Base-by-base conservation (phyloP, 1,284 basidiomycete genomes). In the Ceraceosorus bombacis region DNA sequence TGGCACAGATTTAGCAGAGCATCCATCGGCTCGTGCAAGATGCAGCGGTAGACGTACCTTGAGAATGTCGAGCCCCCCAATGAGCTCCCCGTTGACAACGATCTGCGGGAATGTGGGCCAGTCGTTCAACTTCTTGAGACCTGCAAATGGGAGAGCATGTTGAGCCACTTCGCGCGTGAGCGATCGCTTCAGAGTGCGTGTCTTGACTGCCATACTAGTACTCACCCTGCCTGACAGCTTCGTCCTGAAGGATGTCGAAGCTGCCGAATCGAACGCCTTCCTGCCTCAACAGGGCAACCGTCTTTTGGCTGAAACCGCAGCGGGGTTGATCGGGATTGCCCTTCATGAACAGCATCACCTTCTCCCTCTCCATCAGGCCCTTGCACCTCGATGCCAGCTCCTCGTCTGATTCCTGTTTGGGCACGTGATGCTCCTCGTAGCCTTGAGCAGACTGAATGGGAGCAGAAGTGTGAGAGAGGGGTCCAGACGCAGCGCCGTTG, bases 321-420 rank as follows among this genome's bases (percentile, higher is more conserved):
- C 72, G 41, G 49, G 78, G 95, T 37, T 83, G 82, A 52, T 87
- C 84, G 0, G 90, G 89, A 65, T 86, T 87, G 27, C 94, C 95
- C 80, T 98, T 98, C 93, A 98, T 98, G 83, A 98, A 97, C 60
- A 98, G 79, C 59, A 98, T 85, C 53, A 96, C 82, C 65, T 81
- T 82, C 70, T 79, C 79, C 71, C 82, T 80, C 67, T 81, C 81
- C 88, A 89, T 89, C 80, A 89, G 78, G 53, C 66, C 70, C 39
- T 78, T 80, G 77, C 90, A 83, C 56, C 90, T 82, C 50, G 77
- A 74, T 50, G 83, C 82, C 27, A 90, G 82, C 66, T 88, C 81
- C 67, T 87, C 87, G n/a, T 81, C 78, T 5, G 83, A 82, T 77
- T 90, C 87, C 6, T 73, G 65, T 6, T 57, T 66, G 2, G 51